phyloP scores from a whole-genome alignment of 352 stramenopile genomes.

The Globisporangium iwayamae region DNA sequence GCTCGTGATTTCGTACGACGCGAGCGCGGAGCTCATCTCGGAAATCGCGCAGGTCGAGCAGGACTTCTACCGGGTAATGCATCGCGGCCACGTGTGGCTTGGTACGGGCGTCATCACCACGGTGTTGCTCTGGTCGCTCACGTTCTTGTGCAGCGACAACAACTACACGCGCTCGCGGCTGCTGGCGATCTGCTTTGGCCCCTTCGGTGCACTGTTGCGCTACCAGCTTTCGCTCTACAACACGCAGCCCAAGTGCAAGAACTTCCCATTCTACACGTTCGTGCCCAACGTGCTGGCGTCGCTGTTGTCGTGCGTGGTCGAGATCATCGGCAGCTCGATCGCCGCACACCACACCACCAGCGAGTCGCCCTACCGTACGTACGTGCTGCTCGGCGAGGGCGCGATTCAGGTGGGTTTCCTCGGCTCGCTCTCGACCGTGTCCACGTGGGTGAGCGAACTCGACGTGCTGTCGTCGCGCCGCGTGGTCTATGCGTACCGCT shows the following conservation, averaged over 20 bases:
- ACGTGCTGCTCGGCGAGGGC: constrained; percentile 43
- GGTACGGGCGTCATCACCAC: constrained; percentile 22
- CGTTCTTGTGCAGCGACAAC: constrained; percentile 34
- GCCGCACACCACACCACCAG: constrained; percentile 20
- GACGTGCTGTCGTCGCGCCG: constrained; percentile 41
- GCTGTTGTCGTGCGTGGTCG: constrained; percentile 38
- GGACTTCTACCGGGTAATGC: constrained; percentile 35
- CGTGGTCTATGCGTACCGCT: constrained; percentile 51
- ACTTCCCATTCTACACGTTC: constrained; percentile 65
- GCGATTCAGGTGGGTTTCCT: constrained; percentile 48
- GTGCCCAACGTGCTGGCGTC: constrained; percentile 58
- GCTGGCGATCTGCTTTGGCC: constrained; percentile 50
- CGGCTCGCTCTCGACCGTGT: constrained; percentile 69
- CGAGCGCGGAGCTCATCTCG: constrained; percentile 37
- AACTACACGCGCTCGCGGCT: constrained; percentile 51
- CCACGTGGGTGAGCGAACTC: constrained; percentile 63
- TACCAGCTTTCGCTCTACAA: constrained; percentile 60
- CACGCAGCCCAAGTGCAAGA: constrained; percentile 36
- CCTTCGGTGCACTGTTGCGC: constrained; percentile 51
- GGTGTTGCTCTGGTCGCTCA: constrained; percentile 36
- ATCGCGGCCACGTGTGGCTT: constrained; percentile 30
- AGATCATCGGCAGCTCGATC: constrained; percentile 36
- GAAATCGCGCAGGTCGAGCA: constrained; percentile 47
- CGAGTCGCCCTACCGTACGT: constrained; percentile 29
- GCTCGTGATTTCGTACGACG: constrained; percentile 32